Evolutionary conservation across 306 rosid species (phyloP), one percentile per base, ranked within the genome.

Genomic region (Quercus wislizeni): DNA sequence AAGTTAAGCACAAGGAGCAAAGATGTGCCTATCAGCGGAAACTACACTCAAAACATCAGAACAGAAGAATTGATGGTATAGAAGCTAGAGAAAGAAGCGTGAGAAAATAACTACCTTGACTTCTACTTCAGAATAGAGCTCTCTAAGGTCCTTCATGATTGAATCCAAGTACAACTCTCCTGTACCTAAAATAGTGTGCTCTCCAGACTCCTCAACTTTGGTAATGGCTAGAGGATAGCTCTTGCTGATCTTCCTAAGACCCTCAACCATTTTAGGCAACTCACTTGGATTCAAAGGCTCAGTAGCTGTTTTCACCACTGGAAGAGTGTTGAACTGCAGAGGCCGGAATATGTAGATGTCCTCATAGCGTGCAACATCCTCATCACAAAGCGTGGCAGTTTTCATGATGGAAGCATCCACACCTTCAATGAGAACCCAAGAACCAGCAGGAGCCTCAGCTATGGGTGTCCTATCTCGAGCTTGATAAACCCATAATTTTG

Each of bases 331-430:
- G 92, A 95, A 95, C 82, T 84, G 94, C 75, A 95, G 98, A 73
- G 99, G 97, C 54, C 99, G 89, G 84, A 91, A 95, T 75, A 93
- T 95, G 86, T 91, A 93, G 3, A 85, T 94, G 85, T 93, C 99
- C 84, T 95, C 98, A 55, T 90, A 33, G 10, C 72, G 72, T 33
- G 52, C 99, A 78, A 77, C 89, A 74, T 88, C 88, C 78, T 86
- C 90, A 73, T 87, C 89, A 81, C 98, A 91, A 12, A 95, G 87
- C 46, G 99, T 91, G 78, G 99, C 99, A 10, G 99, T 93, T 90
- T 95, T 95, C 99, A 95, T 95, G 31, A 95, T 95, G 51, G 98
- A 95, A 86, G 99, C 98, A 87, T 95, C 99, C 80, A 95, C 99
- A 13, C 98, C 99, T 88, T 95, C 99, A 76, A 93, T 95, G 71